Conservation (phyloP, 2,329 filamentous ascomycete genomes). For the Bipolaris cookei region DNA sequence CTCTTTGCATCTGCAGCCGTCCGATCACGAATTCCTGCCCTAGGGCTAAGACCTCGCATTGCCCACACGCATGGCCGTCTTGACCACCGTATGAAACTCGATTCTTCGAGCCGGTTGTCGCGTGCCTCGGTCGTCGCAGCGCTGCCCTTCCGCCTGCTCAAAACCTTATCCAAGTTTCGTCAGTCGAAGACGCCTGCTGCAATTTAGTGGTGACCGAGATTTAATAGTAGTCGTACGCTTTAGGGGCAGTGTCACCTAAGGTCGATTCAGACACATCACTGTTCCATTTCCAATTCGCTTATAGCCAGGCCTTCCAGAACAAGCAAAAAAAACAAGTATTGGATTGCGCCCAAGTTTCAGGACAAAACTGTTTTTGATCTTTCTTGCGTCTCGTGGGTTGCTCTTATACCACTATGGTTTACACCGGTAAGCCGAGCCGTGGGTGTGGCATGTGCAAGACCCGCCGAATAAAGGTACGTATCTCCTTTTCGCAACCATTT, state of each 20-base stretch:
- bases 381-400: constrained; percentile 20
- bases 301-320: constrained; percentile 5
- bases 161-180: constrained; percentile 18
- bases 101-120: constrained; percentile 12
- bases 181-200: constrained; percentile 16
- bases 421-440: constrained; percentile 51
- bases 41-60: constrained; percentile 8
- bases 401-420: constrained; percentile 43
- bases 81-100: constrained; percentile 13
- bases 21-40: constrained; percentile 23
- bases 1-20: constrained; percentile 13
- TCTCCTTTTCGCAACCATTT: constrained; percentile 5
- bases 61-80: constrained; percentile 1
- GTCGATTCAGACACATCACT: constrained; percentile 9
- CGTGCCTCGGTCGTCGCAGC: constrained; percentile 17
- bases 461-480: constrained; percentile 72
- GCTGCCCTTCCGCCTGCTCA: constrained; percentile 8
- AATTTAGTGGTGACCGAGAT: constrained; percentile 20
- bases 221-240: constrained; percentile 33
- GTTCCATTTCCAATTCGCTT: constrained; percentile 11
- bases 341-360: constrained; percentile 6
- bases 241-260: constrained; percentile 34
- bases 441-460: constrained; percentile 78
- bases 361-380: constrained; percentile 1
- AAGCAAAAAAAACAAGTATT: constrained; percentile 1